phyloP scores from a whole-genome alignment of 2,329 filamentous ascomycete genomes.

The Clarireedia hainanense region DNA sequence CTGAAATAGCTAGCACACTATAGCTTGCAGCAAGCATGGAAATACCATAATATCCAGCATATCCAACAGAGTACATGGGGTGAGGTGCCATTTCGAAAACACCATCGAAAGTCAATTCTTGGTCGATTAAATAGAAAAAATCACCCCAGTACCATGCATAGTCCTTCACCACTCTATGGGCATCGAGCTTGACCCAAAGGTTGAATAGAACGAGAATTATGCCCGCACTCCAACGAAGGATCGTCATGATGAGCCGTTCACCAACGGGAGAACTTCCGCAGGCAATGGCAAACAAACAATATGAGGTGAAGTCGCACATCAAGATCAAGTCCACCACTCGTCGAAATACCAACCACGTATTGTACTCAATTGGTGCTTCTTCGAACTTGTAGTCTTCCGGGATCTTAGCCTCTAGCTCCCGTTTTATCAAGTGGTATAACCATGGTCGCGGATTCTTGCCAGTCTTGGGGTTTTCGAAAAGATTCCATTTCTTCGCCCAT shows the following conservation, averaged over 20 bases:
- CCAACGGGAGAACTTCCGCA: conserved; percentile 68
- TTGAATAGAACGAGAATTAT: conserved; percentile 83
- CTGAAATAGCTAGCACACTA: conserved; percentile 93
- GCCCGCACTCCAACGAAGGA: conserved; percentile 71
- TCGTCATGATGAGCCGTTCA: conserved; percentile 62
- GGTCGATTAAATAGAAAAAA: conserved; percentile 97
- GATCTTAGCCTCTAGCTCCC: conserved; percentile 91
- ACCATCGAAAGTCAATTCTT: conserved; percentile 94
- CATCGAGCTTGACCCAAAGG: conserved; percentile 96
- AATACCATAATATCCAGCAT: conserved; percentile 96
- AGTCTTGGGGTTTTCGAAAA: conserved; percentile 78
- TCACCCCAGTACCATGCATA: conserved; percentile 99
- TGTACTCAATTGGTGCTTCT: conserved; percentile 91
- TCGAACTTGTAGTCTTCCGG: conserved; percentile 90
- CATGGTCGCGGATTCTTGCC: conserved; percentile 75
- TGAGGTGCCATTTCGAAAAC: conserved; percentile 99
- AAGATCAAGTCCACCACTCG: conserved; percentile 92
- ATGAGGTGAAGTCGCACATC: conserved; percentile 98
- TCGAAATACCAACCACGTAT: conserved; percentile 96
- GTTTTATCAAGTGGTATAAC: conserved; percentile 77
- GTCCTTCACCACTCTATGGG: conserved; percentile 95
- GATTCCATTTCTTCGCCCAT: conserved; percentile 77
- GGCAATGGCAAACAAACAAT: conserved; percentile 89
- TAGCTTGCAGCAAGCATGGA: conserved; percentile 98
- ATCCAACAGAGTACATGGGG: conserved; percentile 98